These are phyloP conservation scores for Myochromella boudieri DNA, from an alignment of 768 basidiomycete genomes.

Conservation along the genomic window DNA sequence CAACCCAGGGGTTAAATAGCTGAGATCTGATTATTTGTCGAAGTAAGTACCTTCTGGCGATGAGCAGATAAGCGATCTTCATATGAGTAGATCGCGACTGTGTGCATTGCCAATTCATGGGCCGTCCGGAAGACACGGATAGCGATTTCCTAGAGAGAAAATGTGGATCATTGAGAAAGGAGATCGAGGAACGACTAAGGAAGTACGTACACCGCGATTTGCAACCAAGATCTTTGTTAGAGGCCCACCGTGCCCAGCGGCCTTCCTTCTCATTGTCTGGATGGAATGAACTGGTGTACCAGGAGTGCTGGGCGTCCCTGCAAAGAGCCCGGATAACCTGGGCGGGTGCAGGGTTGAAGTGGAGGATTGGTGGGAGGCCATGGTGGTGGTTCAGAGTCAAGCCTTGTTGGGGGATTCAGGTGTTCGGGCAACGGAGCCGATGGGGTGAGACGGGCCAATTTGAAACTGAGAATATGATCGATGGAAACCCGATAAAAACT, in stretches of 20 bases:
- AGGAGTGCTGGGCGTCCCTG: conserved; percentile 72
- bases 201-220: conserved; percentile 76
- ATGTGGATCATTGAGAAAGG: conserved; percentile 7
- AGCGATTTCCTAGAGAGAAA: conserved; percentile 86
- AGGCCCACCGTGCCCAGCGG: conserved; percentile 87
- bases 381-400: conserved; percentile 26
- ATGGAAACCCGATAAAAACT: conserved; percentile 6
- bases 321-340: conserved; percentile 70
- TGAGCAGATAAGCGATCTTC: conserved; percentile 97
- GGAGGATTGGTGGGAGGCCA: conserved; percentile 39
- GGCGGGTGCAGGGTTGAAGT: conserved; percentile 73
- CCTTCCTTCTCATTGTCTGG: conserved; percentile 87
- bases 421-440: conserved; percentile 15
- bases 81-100: conserved; percentile 96
- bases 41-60: conserved; percentile 82
- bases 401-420: conserved; percentile 5
- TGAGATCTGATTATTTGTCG: conserved; percentile 10
- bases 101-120: conserved; percentile 98
- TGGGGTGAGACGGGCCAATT: background rate
- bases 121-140: conserved; percentile 98
- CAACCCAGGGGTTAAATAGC: conserved; percentile 11
- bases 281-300: conserved; percentile 89
- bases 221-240: conserved; percentile 91
- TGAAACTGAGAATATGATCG: conserved; percentile 2
- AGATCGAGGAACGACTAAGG: conserved; percentile 7